phyloP scores from a whole-genome alignment of 2,329 filamentous ascomycete genomes.

The Phialemoniopsis sp. region DNA sequence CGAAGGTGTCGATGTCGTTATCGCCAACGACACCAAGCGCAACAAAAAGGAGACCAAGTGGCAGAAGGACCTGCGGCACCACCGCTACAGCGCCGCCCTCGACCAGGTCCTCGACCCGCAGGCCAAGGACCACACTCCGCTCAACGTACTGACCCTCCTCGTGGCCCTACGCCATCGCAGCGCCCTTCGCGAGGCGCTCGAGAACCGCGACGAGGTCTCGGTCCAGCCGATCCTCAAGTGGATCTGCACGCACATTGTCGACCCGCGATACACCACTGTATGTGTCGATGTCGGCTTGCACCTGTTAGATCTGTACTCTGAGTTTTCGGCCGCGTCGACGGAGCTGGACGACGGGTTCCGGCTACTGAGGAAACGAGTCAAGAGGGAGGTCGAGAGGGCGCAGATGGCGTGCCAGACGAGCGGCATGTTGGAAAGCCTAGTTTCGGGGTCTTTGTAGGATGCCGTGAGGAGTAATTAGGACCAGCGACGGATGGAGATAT shows the following conservation, averaged over 20 bases:
- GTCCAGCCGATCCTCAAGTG: constrained; percentile 81
- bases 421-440: constrained; percentile 78
- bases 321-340: constrained; percentile 69
- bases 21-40: constrained; percentile 61
- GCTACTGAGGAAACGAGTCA: constrained; percentile 65
- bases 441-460: constrained; percentile 37
- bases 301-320: constrained; percentile 82
- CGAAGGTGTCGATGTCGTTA: constrained; percentile 82
- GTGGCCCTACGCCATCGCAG: constrained; percentile 84
- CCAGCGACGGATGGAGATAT: no score
- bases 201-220: constrained; percentile 73
- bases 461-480: no score
- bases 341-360: constrained; percentile 70
- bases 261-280: constrained; percentile 76
- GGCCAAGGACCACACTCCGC: constrained; percentile 48
- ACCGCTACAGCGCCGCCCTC: constrained; percentile 71
- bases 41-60: constrained; percentile 66
- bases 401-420: constrained; percentile 77
- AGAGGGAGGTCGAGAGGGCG: constrained; percentile 74
- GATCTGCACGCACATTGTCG: constrained; percentile 74
- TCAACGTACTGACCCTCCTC: constrained; percentile 70
- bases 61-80: constrained; percentile 78
- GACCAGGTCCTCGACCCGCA: constrained; percentile 67
- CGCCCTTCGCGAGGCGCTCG: constrained; percentile 75
- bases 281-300: constrained; percentile 81